Evolutionary conservation across 2,329 filamentous ascomycete species (phyloP).

Genomic region (Sporothrix pallida): DNA sequence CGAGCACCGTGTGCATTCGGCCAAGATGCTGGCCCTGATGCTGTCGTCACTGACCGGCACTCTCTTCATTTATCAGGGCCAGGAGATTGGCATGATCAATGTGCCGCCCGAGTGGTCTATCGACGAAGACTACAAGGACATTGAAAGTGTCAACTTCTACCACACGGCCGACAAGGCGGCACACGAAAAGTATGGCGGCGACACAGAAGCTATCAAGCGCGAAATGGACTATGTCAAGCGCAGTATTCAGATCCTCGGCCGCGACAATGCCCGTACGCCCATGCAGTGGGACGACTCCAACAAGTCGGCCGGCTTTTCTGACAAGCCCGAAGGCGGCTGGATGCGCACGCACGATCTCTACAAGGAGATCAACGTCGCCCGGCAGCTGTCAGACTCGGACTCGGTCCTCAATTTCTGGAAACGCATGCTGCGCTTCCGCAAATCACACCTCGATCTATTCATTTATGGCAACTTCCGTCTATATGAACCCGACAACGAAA

Average conservation of each 20-base stretch:
- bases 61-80: conserved; percentile 64
- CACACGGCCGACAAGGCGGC: conserved; percentile 40
- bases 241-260: conserved; percentile 63
- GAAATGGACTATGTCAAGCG: conserved; percentile 54
- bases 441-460: conserved; percentile 62
- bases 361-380: conserved; percentile 59
- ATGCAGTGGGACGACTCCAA: conserved; percentile 66
- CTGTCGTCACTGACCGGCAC: conserved; percentile 57
- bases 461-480: conserved; percentile 65
- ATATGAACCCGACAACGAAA: conserved; percentile 54
- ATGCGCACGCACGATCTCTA: conserved; percentile 68
- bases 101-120: conserved; percentile 56
- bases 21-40: conserved; percentile 61
- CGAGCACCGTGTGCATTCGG: conserved; percentile 51
- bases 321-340: conserved; percentile 55
- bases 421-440: conserved; percentile 58
- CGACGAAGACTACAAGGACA: conserved; percentile 53
- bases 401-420: conserved; percentile 68
- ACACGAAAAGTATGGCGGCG: conserved; percentile 38
- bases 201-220: conserved; percentile 49
- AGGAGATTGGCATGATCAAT: conserved; percentile 66
- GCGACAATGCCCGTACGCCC: conserved; percentile 71
- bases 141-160: conserved; percentile 58
- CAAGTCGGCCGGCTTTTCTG: conserved; percentile 66
- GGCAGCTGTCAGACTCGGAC: conserved; percentile 51